These are phyloP conservation scores for Homolaphlyctis polyrhiza DNA, from an alignment of 371 early-diverging fungal genomes.

Conservation along the genomic window DNA sequence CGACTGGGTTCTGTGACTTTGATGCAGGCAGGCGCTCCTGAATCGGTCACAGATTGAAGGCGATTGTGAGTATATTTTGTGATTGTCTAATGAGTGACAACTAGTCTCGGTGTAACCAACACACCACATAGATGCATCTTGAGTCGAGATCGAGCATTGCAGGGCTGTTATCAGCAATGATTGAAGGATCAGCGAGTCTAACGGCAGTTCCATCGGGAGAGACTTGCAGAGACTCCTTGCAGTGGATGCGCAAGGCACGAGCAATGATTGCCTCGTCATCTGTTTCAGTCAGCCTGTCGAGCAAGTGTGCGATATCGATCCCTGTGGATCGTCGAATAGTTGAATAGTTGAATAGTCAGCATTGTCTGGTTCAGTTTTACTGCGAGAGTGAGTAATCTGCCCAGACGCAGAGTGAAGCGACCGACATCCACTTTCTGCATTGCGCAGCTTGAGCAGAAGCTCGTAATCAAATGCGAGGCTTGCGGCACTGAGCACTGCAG, in stretches of 20 bases:
- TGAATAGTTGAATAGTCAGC: too few relatives aligned
- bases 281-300: conserved; percentile 12
- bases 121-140: conserved; percentile 11
- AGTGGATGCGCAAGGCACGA: conserved; percentile 20
- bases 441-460: background rate
- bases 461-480: background rate
- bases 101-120: too few relatives aligned
- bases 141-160: too few relatives aligned
- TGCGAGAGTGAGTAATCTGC: background rate
- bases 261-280: conserved; percentile 33
- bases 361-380: too few relatives aligned
- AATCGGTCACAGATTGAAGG: too few relatives aligned
- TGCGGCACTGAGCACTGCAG: background rate
- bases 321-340: too few relatives aligned
- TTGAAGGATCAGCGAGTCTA: conserved; percentile 3
- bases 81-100: too few relatives aligned
- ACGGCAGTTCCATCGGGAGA: conserved; percentile 12
- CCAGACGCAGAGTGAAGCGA: background rate
- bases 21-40: too few relatives aligned
- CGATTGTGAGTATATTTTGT: too few relatives aligned
- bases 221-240: background rate
- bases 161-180: conserved; percentile 8
- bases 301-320: conserved; percentile 16
- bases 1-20: too few relatives aligned
- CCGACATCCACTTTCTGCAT: background rate